These are phyloP conservation scores for Aristolochia contorta DNA, from an alignment of 164 flowering plant genomes.

Conservation along the genomic window DNA sequence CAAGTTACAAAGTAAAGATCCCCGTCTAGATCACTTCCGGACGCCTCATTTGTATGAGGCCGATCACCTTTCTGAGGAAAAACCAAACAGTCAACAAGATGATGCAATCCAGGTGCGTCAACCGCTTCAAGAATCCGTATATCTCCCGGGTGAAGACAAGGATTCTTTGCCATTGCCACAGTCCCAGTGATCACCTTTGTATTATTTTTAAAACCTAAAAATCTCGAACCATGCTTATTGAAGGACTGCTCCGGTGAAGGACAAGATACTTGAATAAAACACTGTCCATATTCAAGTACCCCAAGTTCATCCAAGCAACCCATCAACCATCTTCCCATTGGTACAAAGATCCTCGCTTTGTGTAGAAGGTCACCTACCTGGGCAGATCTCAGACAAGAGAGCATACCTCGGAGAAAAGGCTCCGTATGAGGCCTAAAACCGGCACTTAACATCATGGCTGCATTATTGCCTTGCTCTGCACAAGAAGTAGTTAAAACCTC, in stretches of 20 bases:
- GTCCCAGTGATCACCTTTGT: conserved; percentile 46
- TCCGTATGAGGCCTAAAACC: conserved; percentile 77
- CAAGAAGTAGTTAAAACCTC: conserved; percentile 76
- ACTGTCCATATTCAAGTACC: conserved; percentile 83
- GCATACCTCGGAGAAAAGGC: conserved; percentile 78
- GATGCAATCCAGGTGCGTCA: conserved; percentile 64
- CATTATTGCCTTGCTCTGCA: conserved; percentile 66
- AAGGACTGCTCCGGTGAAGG: conserved; percentile 69
- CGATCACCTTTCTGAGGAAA: conserved; percentile 94
- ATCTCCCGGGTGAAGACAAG: conserved; percentile 98
- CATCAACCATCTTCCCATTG: conserved; percentile 82
- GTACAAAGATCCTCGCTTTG: conserved; percentile 86
- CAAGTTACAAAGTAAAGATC: conserved; percentile 89
- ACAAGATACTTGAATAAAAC: conserved; percentile 78
- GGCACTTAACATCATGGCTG: conserved; percentile 85
- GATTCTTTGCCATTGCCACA: conserved; percentile 84
- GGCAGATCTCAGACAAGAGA: conserved; percentile 67
- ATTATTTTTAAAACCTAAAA: conserved; percentile 35
- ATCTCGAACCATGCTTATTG: conserved; percentile 58
- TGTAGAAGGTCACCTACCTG: conserved; percentile 72
- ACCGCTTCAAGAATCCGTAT: conserved; percentile 83
- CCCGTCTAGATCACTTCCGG: conserved; percentile 98
- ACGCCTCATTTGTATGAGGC: conserved; percentile 90
- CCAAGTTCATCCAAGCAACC: conserved; percentile 84
- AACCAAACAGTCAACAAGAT: conserved; percentile 79